Percentiles rank a stretch among this genome's conserved stretches.
phyloP scores from a whole-genome alignment of 2,329 filamentous ascomycete species.

The Pseudogymnoascus sp. region DNA sequence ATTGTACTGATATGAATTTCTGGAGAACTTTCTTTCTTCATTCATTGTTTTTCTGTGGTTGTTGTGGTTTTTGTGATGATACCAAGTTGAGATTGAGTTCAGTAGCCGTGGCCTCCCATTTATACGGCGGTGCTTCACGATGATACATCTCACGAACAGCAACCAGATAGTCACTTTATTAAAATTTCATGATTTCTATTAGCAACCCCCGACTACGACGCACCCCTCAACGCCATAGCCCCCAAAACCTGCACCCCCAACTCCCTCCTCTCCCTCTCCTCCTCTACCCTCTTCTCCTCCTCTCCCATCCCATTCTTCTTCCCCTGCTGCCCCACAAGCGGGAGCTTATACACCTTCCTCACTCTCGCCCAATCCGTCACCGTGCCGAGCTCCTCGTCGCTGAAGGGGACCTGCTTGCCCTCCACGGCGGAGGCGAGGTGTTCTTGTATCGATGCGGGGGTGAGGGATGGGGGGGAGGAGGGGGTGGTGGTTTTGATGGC shows the following conservation, averaged over 20 bases:
- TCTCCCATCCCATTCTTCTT: slow-evolving; percentile 16
- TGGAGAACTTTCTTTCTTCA: not conserved
- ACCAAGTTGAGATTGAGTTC: not conserved
- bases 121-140: not conserved
- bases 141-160: not conserved
- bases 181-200: not conserved
- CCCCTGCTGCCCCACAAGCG: slow-evolving; percentile 43
- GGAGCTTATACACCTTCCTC: slow-evolving; percentile 80
- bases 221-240: slow-evolving; percentile 67
- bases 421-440: slow-evolving; percentile 57
- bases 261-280: slow-evolving; percentile 39
- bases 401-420: slow-evolving; percentile 49
- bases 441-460: slow-evolving; percentile 39
- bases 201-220: slow-evolving; percentile 16
- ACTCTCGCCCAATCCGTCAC: slow-evolving; percentile 61
- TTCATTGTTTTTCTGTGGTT: not conserved
- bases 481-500: slow-evolving; percentile 67
- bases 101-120: not conserved
- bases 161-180: not conserved
- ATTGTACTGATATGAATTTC: slow-evolving; percentile 5
- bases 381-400: slow-evolving; percentile 51
- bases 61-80: not conserved
- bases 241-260: slow-evolving; percentile 64
- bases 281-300: slow-evolving; percentile 24
- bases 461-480: slow-evolving; percentile 36